A percentile compares a stretch with the other conserved stretches of the same genome.
phyloP scores from a whole-genome alignment of 2,329 filamentous ascomycete genomes.

The Aspergillus pseudonomiae region DNA sequence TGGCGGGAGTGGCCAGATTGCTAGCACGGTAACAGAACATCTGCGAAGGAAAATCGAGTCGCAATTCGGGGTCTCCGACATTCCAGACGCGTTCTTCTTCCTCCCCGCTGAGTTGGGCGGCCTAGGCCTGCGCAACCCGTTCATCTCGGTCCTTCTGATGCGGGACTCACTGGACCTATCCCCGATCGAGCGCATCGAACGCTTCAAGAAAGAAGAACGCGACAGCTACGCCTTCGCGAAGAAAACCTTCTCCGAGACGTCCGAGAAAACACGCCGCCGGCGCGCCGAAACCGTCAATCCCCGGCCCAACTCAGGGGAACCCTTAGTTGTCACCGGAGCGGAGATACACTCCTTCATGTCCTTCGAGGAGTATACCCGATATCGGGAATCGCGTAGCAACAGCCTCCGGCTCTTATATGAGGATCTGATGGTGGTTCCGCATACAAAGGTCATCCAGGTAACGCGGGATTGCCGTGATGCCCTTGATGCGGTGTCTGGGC shows the following conservation, averaged over 20 bases:
- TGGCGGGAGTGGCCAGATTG: not conserved
- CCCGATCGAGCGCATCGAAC: conserved; percentile 27
- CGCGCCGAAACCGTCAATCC: not conserved
- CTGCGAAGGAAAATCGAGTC: conserved; percentile 53
- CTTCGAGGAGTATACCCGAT: conserved; percentile 40
- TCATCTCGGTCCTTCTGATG: conserved; percentile 46
- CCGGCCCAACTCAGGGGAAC: not conserved
- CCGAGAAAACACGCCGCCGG: conserved; percentile 10
- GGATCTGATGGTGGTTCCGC: conserved; percentile 29
- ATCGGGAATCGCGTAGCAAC: conserved; percentile 29
- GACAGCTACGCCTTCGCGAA: conserved; percentile 25
- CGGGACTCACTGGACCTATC: conserved; percentile 31
- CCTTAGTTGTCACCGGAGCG: conserved; percentile 11
- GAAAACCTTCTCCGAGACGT: conserved; percentile 27
- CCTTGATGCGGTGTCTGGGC: conserved; percentile 15
- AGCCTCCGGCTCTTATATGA: conserved; percentile 28
- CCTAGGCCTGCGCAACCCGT: conserved; percentile 52
- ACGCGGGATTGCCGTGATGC: conserved; percentile 29
- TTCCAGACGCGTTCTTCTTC: conserved; percentile 53
- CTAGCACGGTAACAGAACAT: conserved; percentile 51
- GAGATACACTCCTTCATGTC: conserved; percentile 34
- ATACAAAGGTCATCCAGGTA: conserved; percentile 13
- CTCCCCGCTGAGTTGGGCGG: conserved; percentile 52
- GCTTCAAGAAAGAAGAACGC: conserved; percentile 29
- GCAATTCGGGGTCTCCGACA: conserved; percentile 50